A percentile compares a stretch with the other conserved stretches of the same genome.
These are phyloP conservation scores for Diaporthe sp. DNA, from an alignment of 2,329 filamentous ascomycete species.

Conservation along the genomic window DNA sequence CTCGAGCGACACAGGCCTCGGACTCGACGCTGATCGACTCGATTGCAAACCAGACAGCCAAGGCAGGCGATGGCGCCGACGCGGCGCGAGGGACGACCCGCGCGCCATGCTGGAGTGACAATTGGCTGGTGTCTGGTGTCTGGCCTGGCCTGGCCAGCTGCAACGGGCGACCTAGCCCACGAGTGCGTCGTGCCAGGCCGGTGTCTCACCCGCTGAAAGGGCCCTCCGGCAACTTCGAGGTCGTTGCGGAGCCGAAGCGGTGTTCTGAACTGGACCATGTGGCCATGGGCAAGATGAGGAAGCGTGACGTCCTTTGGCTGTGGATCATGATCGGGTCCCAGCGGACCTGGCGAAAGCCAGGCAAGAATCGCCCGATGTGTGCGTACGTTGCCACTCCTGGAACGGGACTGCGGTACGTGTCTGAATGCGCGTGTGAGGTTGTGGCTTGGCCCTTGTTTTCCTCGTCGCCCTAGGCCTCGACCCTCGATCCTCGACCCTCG, in stretches of 20 bases:
- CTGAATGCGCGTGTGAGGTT: neutral
- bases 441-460: neutral
- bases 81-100: constrained; percentile 26
- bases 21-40: constrained; percentile 16
- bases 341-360: constrained; percentile 36
- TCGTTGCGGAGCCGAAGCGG: constrained; percentile 12
- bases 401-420: neutral
- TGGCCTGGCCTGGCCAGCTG: constrained; percentile 4
- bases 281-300: constrained; percentile 2
- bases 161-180: constrained; percentile 20
- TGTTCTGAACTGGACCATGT: neutral
- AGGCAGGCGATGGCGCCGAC: constrained; percentile 16
- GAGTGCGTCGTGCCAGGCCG: constrained; percentile 2
- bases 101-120: constrained; percentile 4
- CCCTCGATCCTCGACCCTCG: neutral
- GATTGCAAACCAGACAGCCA: constrained; percentile 6
- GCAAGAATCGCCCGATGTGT: constrained; percentile 31
- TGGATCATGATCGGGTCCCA: constrained; percentile 17
- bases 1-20: constrained; percentile 6
- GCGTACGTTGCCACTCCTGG: neutral
- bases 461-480: neutral
- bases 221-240: neutral
- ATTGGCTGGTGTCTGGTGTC: constrained; percentile 10
- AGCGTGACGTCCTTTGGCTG: constrained; percentile 20
- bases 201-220: constrained; percentile 4